Evolutionary conservation across 805 yeast genomes (phyloP), one percentile per base, ranked within the genome.

Genomic region (Kodamaea jinghongensis): DNA sequence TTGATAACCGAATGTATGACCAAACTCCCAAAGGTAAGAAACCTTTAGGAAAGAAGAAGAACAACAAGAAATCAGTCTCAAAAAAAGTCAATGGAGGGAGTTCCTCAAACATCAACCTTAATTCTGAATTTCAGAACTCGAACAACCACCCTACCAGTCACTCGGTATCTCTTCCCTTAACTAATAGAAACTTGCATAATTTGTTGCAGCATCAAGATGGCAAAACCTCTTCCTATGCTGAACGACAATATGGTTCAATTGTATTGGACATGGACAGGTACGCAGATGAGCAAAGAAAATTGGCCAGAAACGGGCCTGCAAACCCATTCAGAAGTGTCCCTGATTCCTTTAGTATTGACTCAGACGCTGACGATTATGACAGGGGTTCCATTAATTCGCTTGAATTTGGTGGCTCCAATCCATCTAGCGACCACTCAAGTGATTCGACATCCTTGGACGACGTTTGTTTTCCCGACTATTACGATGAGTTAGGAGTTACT

Each of bases 381-480:
- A 17, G 35, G 5, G 35, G 38, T 30, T 36, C 39, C 13, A 14
- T 54, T 26, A 58, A 59, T 39, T 57, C 65, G 43, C 52, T 62
- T 38, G 72, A 66, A 43, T 71, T 70, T 49, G 75, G 75, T 10
- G 70, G 59, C 11, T 80, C 86, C n/a, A 79, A 80, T 50, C 87
- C 88, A 4, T 67, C 79, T 3, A 73, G 82, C 15, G 74, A 84
- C 35, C 70, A 84, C 43, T 66, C 78, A 28, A 72, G 81, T 27
- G 79, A 76, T 39, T 76, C 79, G 28, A 81, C 95, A 0, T 86
- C 96, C 1, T 64, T 91, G 43, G 90, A 84, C 56, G 99, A 91
- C 61, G 99, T 91, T 17, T 91, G 96, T 55, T 79, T 88, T 59
- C 96, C 96, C 0, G 70, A 89, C 28, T 89, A 83, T 46, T 78